A percentile compares a stretch with the other conserved stretches of the same genome.
Conservation (phyloP, 768 basidiomycete genomes). For the Cytidiella melzeri region DNA sequence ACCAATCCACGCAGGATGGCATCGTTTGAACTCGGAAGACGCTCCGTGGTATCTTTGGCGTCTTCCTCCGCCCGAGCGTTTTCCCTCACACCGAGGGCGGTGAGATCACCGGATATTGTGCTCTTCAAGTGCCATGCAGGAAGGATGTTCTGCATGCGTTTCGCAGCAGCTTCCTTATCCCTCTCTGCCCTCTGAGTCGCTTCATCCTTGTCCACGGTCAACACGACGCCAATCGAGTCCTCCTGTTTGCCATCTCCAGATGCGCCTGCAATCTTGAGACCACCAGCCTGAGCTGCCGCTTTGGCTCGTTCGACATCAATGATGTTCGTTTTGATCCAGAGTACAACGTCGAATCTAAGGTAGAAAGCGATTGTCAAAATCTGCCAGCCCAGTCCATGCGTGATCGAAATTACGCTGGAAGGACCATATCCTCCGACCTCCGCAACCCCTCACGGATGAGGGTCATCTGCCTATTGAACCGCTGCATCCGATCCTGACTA, state of each 20-base stretch:
- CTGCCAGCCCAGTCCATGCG: background rate
- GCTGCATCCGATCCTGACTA: constrained; percentile 92
- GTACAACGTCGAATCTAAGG: constrained; percentile 70
- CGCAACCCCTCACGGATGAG: constrained; percentile 84
- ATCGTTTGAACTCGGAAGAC: constrained; percentile 49
- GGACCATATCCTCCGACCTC: constrained; percentile 80
- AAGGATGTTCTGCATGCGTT: constrained; percentile 84
- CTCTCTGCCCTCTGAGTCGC: constrained; percentile 65
- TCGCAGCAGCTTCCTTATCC: constrained; percentile 76
- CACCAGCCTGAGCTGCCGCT: constrained; percentile 41
- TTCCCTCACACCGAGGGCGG: constrained; percentile 78
- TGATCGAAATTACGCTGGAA: constrained; percentile 75
- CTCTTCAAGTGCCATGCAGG: constrained; percentile 96
- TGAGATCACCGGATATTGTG: constrained; percentile 90
- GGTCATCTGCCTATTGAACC: constrained; percentile 88
- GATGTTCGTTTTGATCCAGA: constrained; percentile 75
- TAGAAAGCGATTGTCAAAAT: background rate
- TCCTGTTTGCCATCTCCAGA: constrained; percentile 51
- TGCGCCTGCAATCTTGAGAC: constrained; percentile 71
- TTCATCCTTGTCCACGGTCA: constrained; percentile 87
- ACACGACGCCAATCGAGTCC: constrained; percentile 79
- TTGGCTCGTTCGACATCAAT: constrained; percentile 49
- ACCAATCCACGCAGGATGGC: constrained; percentile 69
- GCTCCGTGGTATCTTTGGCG: constrained; percentile 20
- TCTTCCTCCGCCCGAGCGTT: constrained; percentile 43